These are phyloP conservation scores for Claviceps spartinae DNA, from an alignment of 2,329 filamentous ascomycete genomes.

Conservation along the genomic window DNA sequence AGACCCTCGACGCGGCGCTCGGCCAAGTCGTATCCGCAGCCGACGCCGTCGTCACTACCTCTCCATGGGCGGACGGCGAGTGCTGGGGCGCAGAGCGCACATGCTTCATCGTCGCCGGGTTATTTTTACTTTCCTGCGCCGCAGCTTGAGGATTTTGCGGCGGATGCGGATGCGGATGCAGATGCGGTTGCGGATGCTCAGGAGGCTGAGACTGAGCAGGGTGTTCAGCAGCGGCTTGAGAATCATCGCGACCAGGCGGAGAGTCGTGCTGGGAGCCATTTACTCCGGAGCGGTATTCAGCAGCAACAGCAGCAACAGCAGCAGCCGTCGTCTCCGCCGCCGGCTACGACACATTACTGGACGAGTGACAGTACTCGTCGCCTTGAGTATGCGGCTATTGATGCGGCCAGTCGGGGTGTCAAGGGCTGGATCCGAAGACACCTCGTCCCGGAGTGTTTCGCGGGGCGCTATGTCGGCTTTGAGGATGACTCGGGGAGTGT, in stretches of 20 bases:
- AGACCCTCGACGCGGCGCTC: constrained; percentile 30
- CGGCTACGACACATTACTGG: constrained; percentile 53
- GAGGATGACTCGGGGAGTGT: constrained; percentile 52
- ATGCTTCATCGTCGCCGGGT: constrained; percentile 17
- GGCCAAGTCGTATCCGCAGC: constrained; percentile 21
- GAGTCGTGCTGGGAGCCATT: no score
- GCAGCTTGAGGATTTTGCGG: constrained; percentile 20
- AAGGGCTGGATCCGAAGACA: constrained; percentile 45
- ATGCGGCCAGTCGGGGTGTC: constrained; percentile 45
- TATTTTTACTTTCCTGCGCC: constrained; percentile 39
- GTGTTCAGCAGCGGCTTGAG: no score
- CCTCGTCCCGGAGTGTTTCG: constrained; percentile 47
- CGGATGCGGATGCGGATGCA: no score
- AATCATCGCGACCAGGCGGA: neutral
- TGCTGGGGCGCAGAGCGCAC: constrained; percentile 13
- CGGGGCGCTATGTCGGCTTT: constrained; percentile 40
- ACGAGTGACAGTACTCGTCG: constrained; percentile 49
- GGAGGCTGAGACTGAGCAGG: no score
- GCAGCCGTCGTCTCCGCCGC: constrained; percentile 23
- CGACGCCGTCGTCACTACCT: constrained; percentile 17
- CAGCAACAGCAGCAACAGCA: neutral
- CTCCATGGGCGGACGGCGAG: constrained; percentile 16
- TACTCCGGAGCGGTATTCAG: neutral
- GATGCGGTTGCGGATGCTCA: no score
- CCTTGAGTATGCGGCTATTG: constrained; percentile 53